These are phyloP conservation scores for Lactarius evosmus DNA, from an alignment of 768 basidiomycete species.

Conservation along the genomic window DNA sequence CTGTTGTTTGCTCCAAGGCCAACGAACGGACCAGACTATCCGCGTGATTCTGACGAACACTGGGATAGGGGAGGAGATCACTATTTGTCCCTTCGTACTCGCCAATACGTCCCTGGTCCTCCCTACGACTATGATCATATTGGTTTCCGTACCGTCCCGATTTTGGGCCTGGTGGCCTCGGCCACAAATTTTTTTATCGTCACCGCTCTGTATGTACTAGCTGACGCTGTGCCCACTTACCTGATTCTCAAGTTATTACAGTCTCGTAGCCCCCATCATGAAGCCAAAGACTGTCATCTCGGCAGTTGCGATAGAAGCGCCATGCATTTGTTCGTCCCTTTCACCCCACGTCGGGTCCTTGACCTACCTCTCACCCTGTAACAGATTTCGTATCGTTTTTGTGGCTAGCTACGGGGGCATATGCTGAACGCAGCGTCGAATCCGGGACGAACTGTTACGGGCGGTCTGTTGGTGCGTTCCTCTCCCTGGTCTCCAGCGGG, in stretches of 20 bases:
- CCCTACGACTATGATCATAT: background rate
- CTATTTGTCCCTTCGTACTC: too few relatives aligned
- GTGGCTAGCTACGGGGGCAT: constrained; percentile 16
- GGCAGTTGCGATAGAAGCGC: constrained; percentile 19
- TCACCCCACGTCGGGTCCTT: background rate
- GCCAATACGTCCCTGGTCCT: too few relatives aligned
- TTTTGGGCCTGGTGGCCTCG: constrained; percentile 2
- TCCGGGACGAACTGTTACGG: background rate
- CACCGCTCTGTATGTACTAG: constrained; percentile 3
- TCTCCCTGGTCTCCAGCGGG: background rate
- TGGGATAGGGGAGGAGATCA: background rate
- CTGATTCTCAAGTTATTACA: constrained; percentile 1
- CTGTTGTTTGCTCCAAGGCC: background rate
- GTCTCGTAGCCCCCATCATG: constrained; percentile 1
- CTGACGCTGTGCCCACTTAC: background rate
- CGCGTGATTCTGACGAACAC: background rate
- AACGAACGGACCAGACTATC: fast-evolving
- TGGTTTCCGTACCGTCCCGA: background rate
- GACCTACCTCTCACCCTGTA: background rate
- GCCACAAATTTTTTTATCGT: background rate
- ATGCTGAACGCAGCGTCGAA: background rate
- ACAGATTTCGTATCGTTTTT: constrained; percentile 15
- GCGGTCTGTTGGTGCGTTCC: background rate
- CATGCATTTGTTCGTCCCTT: constrained; percentile 15
- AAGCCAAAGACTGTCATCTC: constrained; percentile 12